Base-by-base conservation (phyloP, 495 filamentous ascomycete species). In the Penicillium daleae region DNA sequence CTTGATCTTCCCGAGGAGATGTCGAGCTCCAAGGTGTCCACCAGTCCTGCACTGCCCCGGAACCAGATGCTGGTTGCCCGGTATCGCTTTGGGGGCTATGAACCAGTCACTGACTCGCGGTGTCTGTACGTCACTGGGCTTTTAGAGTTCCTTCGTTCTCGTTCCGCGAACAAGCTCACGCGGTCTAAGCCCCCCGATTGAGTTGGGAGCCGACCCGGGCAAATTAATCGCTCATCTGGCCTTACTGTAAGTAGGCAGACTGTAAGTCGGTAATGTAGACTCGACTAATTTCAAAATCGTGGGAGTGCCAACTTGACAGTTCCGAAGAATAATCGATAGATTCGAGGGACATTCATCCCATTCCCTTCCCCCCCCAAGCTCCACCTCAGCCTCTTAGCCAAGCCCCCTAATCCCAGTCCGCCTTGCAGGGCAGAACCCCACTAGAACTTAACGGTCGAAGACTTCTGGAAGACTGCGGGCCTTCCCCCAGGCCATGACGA, bases 381-480 rank as follows among this genome's bases (percentile, higher is more conserved):
- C 29, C 27, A 52, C 15, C 49, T 29, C 22, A 53, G 27, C 27
- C 50, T 53, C 50, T 13, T 32, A 6, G 17, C 49, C 29, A 52
- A 29, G 26, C 26, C 49, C 26, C 29, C 4, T 7, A 4, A 19
- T 13, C 46, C 40, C 15, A 35, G 31, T 53, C 50, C 19, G 50
- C 50, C 50, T 35, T n/a, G 50, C 50, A 17, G 27, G 21, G 40
- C n/a, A 22, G 19, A 6, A 6, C 19, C 40, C 40, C 29, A 31
- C 29, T 31, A 46, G n/a, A n/a, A n/a, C n/a, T n/a, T n/a, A n/a
- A n/a, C n/a, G n/a, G 48, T 65, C 62, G 69, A 70, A 69, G 53
- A 63, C 66, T 61, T 70, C 52, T 74, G 64, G 64, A 70, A 70
- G 58, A 50, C 6, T 57, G 64, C 42, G 57, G 54, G 40, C 22